phyloP scores from a whole-genome alignment of 352 stramenopile species.

The Phytopythium chamaehyphon region DNA sequence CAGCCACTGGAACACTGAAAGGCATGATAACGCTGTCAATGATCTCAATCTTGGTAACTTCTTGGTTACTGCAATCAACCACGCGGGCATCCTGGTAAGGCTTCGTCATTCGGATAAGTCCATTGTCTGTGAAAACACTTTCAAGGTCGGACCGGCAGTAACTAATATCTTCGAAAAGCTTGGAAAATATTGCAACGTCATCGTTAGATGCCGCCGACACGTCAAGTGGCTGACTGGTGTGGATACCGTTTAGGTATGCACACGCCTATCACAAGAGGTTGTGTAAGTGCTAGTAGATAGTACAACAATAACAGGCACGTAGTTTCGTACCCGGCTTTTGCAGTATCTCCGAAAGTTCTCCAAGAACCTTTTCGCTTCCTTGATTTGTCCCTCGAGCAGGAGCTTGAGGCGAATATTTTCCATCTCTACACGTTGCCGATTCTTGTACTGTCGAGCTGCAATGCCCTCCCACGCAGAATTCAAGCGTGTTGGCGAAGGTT shows the following conservation, averaged over 20 bases:
- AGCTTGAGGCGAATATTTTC: slow-evolving; percentile 30
- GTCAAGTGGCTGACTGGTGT: no score
- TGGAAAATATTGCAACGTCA: slow-evolving; percentile 19
- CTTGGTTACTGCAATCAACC: slow-evolving; percentile 11
- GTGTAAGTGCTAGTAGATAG: no score
- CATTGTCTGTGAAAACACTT: slow-evolving; percentile 17
- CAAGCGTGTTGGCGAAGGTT: no score
- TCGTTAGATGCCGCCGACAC: no score
- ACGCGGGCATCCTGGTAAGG: slow-evolving; percentile 25
- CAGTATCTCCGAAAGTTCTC: slow-evolving; percentile 22
- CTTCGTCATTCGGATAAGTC: slow-evolving; percentile 17
- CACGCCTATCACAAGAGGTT: no score
- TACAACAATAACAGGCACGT: background rate
- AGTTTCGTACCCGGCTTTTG: slow-evolving; percentile 15
- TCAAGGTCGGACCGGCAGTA: slow-evolving; percentile 17
- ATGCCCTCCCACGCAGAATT: background rate
- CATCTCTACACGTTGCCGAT: slow-evolving; percentile 14
- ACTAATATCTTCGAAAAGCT: slow-evolving; percentile 19
- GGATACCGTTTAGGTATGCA: no score
- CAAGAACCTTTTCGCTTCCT: slow-evolving; percentile 39
- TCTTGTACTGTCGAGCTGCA: slow-evolving; percentile 1
- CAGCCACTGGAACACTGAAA: no score
- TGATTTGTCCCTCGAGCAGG: slow-evolving; percentile 41
- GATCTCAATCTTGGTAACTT: slow-evolving; percentile 26
- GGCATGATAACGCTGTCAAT: slow-evolving; percentile 26